Evolutionary conservation across 2,329 filamentous ascomycete species (phyloP).

Genomic region (Fusarium illudens): DNA sequence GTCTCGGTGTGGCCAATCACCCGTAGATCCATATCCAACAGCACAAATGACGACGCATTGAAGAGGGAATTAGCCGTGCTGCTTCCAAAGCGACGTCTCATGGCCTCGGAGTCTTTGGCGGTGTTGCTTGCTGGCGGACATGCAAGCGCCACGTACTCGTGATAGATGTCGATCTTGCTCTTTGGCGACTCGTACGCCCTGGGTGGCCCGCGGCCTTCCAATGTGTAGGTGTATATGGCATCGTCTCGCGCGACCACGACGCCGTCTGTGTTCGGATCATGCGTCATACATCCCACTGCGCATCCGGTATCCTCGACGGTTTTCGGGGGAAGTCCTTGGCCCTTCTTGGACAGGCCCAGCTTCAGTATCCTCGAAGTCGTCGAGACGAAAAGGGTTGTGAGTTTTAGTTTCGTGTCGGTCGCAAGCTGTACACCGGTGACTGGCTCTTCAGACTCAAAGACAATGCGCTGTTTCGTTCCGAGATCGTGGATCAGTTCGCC

Average conservation of each 20-base stretch:
- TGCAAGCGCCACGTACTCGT: constrained; percentile 86
- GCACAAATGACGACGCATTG: constrained; percentile 85
- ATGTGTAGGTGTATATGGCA: constrained; percentile 92
- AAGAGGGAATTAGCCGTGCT: constrained; percentile 78
- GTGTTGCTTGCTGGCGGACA: constrained; percentile 73
- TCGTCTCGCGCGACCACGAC: constrained; percentile 94
- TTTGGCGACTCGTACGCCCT: constrained; percentile 94
- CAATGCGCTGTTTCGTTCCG: constrained; percentile 90
- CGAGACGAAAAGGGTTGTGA: constrained; percentile 87
- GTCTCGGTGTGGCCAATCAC: constrained; percentile 91
- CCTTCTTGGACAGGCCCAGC: constrained; percentile 84
- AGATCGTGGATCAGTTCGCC: constrained; percentile 96
- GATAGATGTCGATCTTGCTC: constrained; percentile 78
- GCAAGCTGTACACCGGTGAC: constrained; percentile 88
- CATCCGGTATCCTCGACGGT: constrained; percentile 91
- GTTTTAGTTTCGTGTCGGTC: constrained; percentile 56
- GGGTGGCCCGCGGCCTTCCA: constrained; percentile 84
- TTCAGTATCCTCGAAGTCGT: constrained; percentile 90
- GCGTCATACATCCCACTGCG: constrained; percentile 92
- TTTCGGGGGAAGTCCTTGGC: constrained; percentile 87
- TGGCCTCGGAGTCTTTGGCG: constrained; percentile 63
- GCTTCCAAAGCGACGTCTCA: constrained; percentile 77
- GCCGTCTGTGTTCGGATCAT: constrained; percentile 81
- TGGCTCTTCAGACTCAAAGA: constrained; percentile 96
- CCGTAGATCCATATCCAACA: constrained; percentile 91